phyloP scores from a whole-genome alignment of 1,284 basidiomycete genomes.

The Melampsora abietis-canadensis region DNA sequence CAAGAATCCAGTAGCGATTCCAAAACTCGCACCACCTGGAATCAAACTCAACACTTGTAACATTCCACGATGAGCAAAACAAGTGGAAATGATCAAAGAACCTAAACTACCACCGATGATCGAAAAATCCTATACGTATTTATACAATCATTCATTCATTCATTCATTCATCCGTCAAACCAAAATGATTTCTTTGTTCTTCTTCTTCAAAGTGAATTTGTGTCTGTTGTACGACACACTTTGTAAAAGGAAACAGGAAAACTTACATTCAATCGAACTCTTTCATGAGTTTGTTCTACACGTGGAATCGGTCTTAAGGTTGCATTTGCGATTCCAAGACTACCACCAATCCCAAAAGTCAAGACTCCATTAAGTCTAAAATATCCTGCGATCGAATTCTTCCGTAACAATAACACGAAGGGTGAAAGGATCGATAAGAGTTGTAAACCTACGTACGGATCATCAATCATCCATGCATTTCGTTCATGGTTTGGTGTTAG shows the following conservation, averaged over 20 bases:
- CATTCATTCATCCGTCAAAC: too few relatives aligned
- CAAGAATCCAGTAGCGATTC: constrained; percentile 13
- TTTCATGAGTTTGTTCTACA: background rate
- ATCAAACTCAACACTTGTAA: background rate
- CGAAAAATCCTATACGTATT: constrained; percentile 28
- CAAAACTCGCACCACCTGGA: constrained; percentile 28
- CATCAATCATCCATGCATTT: background rate
- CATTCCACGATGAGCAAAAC: constrained; percentile 23
- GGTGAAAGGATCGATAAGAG: background rate
- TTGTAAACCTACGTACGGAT: background rate
- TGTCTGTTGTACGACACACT: too few relatives aligned
- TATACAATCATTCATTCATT: background rate
- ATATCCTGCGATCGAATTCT: background rate
- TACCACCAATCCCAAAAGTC: constrained; percentile 6
- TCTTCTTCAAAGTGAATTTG: too few relatives aligned
- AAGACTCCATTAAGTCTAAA: background rate
- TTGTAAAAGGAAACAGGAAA: background rate
- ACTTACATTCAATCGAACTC: background rate
- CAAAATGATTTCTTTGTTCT: too few relatives aligned
- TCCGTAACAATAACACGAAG: background rate
- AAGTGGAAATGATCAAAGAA: constrained; percentile 9
- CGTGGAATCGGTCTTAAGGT: background rate
- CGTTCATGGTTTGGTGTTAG: background rate
- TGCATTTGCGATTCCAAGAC: constrained; percentile 2
- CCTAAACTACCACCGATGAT: constrained; percentile 31